Percentiles rank a stretch among this genome's conserved stretches.
Evolutionary conservation across 108 stramenopile genomes (phyloP).

Genomic region (Asterionellopsis glacialis): DNA sequence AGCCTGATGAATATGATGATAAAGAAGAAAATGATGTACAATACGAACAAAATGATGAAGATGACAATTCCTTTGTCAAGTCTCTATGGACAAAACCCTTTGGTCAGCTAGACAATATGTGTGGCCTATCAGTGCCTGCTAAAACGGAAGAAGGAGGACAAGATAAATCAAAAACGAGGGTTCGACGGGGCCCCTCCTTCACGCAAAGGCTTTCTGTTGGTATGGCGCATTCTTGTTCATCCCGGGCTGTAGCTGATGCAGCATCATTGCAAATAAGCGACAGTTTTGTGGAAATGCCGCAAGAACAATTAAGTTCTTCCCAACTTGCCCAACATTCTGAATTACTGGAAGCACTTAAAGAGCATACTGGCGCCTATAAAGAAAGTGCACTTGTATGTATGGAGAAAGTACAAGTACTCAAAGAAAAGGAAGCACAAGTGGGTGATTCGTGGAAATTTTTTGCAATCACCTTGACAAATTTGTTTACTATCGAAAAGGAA

Average conservation of each 20-base stretch:
- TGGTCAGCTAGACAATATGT: background rate
- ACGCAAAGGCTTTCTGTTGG: background rate
- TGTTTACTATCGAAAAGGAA: constrained; percentile 80
- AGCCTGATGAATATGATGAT: constrained; percentile 1
- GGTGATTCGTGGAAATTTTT: constrained; percentile 69
- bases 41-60: background rate
- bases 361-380: constrained; percentile 52
- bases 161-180: background rate
- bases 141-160: background rate
- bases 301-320: constrained; percentile 1
- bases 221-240: constrained; percentile 13
- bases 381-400: constrained; percentile 38
- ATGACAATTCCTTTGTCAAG: background rate
- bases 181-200: background rate
- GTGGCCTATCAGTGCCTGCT: background rate
- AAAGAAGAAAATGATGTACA: no score
- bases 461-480: constrained; percentile 60
- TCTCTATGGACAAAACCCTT: constrained; percentile 1
- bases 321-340: constrained; percentile 39
- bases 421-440: constrained; percentile 52
- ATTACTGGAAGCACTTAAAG: constrained; percentile 56
- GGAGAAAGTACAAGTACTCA: constrained; percentile 39
- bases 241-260: constrained; percentile 28
- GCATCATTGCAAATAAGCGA: constrained; percentile 24
- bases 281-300: constrained; percentile 21